Evolutionary conservation across 345 rosid genomes (phyloP), one percentile per base, ranked within the genome.

Genomic region (Arabis hirsuta): DNA sequence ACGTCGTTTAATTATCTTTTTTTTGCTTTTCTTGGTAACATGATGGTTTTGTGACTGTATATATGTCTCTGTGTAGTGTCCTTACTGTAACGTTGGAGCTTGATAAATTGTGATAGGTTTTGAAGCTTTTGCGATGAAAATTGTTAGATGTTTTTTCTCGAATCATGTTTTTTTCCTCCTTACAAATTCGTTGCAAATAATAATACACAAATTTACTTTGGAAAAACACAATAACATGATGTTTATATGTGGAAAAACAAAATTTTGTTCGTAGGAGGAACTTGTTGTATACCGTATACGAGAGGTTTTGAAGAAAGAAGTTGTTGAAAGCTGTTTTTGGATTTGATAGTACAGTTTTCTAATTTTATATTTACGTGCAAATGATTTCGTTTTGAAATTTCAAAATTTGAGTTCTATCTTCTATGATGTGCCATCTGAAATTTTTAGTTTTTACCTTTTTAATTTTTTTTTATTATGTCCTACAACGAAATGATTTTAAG

Each of bases 351-450:
- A 61, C 52, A 51, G n/a, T 38, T 27, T 7, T 9, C 12, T 11
- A 4, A 24, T 1, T 10, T 69, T 22, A 1, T 1, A 4, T 14
- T 27, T 26, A 39, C 43, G 22, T 71, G 20, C 51, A 9, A 27
- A 52, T 71, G 34, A 51, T 60, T 71, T 50, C 44, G 24, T 71
- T 71, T 71, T 61, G 68, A 61, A 61, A 2, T 50, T 36, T 48
- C 0, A 69, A 29, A 27, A 0, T 54, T 31, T 20, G 54, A 51
- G 58, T 70, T 38, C 13, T 50, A 22, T 22, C 24, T 22, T 22
- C 16, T 22, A 3, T 46, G 48, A 46, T 47, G 58, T n/a, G 27
- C 14, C 63, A 34, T 34, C 29, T 46, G 36, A 34, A 7, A 57
- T 26, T 16, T 7, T 58, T 6, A 34, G 26, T 27, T 14, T 26